Evolutionary conservation across 805 yeast species (phyloP), one percentile per base, ranked within the genome.

Genomic region (Yarrowia sp.): DNA sequence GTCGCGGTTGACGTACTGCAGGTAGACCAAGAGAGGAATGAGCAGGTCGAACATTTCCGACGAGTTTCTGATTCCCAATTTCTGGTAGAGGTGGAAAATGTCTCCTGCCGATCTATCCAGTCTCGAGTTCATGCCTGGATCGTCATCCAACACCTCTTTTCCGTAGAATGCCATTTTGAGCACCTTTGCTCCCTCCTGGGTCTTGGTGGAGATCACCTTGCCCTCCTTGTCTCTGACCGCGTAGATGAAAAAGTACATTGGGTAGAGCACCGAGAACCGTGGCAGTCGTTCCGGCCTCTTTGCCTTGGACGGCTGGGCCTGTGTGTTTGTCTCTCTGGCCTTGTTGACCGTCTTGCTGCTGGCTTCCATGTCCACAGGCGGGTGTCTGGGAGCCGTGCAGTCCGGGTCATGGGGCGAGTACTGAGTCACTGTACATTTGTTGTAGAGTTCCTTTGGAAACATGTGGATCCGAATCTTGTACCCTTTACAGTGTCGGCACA

Each of bases 191-290:
- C 65, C 65, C 42, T 59, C 65, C 42, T 59, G 65, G 14, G 65
- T 59, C 19, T 59, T 59, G 9, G 65, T 43, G 22, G 42, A 32
- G 2, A 59, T 16, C 14, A 59, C 65, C 12, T 59, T 59, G n/a
- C 65, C 65, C 1, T 59, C 65, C 14, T 59, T 59, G 19, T 59
- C 65, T 16, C 52, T 7, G 5, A 59, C 65, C 0, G 65, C 65
- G 52, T 59, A 59, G 42, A 59, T 59, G 65, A 59, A 59, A 59
- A 59, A 59, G 65, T 59, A 59, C 65, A 59, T 59, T 8, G 65
- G 65, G 19, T 59, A 59, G 38, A 59, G 65, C 42, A 59, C 65
- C 14, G 65, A 59, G 22, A 59, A 59, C 3, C 65, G 42, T 8
- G 65, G 65, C 52, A 59, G 65, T 4, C 65, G 52, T 45, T 59